Conservation (phyloP, 345 rosid genomes). For the Citrus hindsii region DNA sequence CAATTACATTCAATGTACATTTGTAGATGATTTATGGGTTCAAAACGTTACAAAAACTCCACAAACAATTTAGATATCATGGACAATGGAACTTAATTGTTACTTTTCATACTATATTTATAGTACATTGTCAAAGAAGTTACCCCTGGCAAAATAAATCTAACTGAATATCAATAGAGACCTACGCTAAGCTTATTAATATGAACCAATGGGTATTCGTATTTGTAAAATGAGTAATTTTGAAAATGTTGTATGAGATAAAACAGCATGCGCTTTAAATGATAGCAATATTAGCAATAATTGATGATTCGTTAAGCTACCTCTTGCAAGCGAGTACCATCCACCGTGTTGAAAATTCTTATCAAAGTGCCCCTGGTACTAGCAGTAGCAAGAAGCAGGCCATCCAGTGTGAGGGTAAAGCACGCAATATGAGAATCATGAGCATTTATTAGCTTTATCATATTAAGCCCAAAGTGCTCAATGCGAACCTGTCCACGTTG, state of each 20-base stretch:
- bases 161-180: not conserved
- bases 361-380: slow-evolving; percentile 86
- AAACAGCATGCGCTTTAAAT: not conserved
- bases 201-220: not conserved
- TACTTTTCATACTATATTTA: not conserved
- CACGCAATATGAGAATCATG: slow-evolving; percentile 81
- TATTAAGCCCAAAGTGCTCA: slow-evolving; percentile 79
- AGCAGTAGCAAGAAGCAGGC: slow-evolving; percentile 88
- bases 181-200: not conserved
- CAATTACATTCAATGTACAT: slow-evolving; percentile 11
- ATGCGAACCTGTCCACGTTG: slow-evolving; percentile 76
- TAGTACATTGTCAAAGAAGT: not conserved
- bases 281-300: not conserved
- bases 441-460: slow-evolving; percentile 64
- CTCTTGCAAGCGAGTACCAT: slow-evolving; percentile 89
- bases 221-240: not conserved
- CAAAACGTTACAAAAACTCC: not conserved
- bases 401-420: slow-evolving; percentile 82
- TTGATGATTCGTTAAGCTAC: slow-evolving; percentile 25
- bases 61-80: not conserved
- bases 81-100: not conserved
- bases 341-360: slow-evolving; percentile 92
- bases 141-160: not conserved
- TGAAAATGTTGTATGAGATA: not conserved
- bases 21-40: not conserved